Evolutionary conservation across 1,284 basidiomycete genomes (phyloP), one percentile per base, ranked within the genome.

Genomic region (Fomitopsis palustris): DNA sequence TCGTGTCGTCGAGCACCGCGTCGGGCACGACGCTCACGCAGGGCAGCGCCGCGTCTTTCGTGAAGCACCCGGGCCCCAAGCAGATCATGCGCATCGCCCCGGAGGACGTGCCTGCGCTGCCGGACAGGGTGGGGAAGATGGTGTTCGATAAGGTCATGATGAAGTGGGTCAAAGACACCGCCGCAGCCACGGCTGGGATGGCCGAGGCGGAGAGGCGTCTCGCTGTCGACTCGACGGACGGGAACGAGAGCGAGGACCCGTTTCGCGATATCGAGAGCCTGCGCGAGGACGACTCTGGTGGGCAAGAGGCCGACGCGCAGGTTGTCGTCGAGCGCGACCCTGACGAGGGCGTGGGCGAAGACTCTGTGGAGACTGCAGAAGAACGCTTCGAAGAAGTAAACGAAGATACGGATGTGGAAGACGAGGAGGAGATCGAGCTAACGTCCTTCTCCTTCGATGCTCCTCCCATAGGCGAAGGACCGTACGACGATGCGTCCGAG

Each of bases 251-350:
- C 66, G 91, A 90, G 63, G 93, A 94, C 75, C 88, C 90, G 19
- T 95, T 95, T 74, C 84, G 84, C 51, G 93, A 94, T 64, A 89
- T 96, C 59, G 93, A 95, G 69, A 93, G 92, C 65, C 71, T 93
- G 67, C 76, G 80, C 37, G 89, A 88, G 61, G 88, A 88, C 23
- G 78, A 64, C 29, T 51, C 57, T 17, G 47, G 55, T 21, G 57
- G 49, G 17, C 56, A 52, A 19, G 58, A 55, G 4, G 64, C 58
- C 33, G 45, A 47, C 38, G 69, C 61, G 9, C 60, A 58, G 35
- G 59, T 62, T 53, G 62, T 62, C 45, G 55, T 55, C 25, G 60
- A 66, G 41, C 62, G 59, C 35, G 70, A 63, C 21, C 62, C 62
- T 53, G 70, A 67, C 39, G 73, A 70, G 27, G 71, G 71, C 53